phyloP scores from a whole-genome alignment of 1,284 basidiomycete species.

The Apiotrichum siamense region DNA sequence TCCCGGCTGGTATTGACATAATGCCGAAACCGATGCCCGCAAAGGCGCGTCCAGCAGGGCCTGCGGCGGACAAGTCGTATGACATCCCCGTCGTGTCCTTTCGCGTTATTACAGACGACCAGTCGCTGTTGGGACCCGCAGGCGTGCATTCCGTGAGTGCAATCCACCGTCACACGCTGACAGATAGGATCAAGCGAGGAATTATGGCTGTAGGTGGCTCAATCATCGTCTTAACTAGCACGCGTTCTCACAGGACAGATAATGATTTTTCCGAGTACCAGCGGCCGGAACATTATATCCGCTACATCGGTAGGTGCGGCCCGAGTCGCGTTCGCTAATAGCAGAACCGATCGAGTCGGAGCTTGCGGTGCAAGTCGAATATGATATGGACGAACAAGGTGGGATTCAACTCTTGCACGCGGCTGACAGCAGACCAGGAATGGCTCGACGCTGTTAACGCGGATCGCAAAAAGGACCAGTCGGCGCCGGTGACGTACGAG shows the following conservation, averaged over 20 bases:
- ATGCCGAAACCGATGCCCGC: slow-evolving; percentile 27
- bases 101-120: slow-evolving; percentile 39
- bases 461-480: slow-evolving; percentile 72
- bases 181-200: slow-evolving; percentile 33
- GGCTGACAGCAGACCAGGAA: slow-evolving; percentile 65
- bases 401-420: slow-evolving; percentile 7
- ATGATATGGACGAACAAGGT: slow-evolving; percentile 99
- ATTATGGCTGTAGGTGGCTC: slow-evolving; percentile 39
- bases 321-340: slow-evolving; percentile 5
- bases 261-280: slow-evolving; percentile 72
- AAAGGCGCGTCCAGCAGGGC: slow-evolving; percentile 1
- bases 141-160: slow-evolving; percentile 39
- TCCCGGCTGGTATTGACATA: not conserved
- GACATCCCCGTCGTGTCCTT: slow-evolving; percentile 44
- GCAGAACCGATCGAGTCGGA: slow-evolving; percentile 89
- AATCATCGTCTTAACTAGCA: too few species aligned
- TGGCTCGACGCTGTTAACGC: slow-evolving; percentile 86
- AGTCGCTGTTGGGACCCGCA: slow-evolving; percentile 27
- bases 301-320: slow-evolving; percentile 89
- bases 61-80: slow-evolving; percentile 28
- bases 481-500: slow-evolving; percentile 72
- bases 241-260: slow-evolving; percentile 50
- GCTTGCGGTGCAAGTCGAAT: slow-evolving; percentile 87
- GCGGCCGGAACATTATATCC: slow-evolving; percentile 78
- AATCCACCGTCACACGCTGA: not conserved